phyloP scores from a whole-genome alignment of 2,329 filamentous ascomycete genomes.

The Aspergillus vadensis region DNA sequence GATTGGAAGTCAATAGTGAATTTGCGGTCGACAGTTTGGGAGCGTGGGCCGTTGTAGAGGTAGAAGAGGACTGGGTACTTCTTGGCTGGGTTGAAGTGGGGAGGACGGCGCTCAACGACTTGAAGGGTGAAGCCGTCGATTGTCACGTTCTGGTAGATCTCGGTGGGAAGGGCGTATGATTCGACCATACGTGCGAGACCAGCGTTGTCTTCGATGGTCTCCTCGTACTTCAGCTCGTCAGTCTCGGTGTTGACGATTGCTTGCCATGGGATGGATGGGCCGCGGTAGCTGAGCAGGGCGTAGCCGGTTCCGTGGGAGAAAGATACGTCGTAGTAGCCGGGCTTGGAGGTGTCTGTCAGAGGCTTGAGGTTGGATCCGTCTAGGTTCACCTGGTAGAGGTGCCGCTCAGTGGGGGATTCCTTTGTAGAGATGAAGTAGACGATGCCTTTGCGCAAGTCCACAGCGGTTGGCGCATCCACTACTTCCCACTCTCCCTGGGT shows the following conservation, averaged over 20 bases:
- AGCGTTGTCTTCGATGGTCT: conserved; percentile 76
- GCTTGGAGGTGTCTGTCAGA: conserved; percentile 70
- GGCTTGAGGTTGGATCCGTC: conserved; percentile 73
- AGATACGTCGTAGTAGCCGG: conserved; percentile 78
- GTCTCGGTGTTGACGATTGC: conserved; percentile 83
- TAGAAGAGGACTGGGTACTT: conserved; percentile 94
- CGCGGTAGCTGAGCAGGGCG: conserved; percentile 78
- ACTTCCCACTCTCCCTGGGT: conserved; percentile 94
- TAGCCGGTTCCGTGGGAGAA: conserved; percentile 84
- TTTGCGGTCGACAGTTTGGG: conserved; percentile 77
- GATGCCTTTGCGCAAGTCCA: conserved; percentile 81
- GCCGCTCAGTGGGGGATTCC: conserved; percentile 83
- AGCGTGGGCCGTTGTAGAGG: conserved; percentile 93
- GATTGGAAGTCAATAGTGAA: conserved; percentile 89
- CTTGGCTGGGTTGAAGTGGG: conserved; percentile 80
- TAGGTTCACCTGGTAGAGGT: conserved; percentile 86
- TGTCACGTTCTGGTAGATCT: conserved; percentile 81
- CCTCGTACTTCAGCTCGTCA: conserved; percentile 64
- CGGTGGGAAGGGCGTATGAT: conserved; percentile 77
- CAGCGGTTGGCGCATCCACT: conserved; percentile 75
- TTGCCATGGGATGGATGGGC: conserved; percentile 86
- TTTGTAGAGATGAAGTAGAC: conserved; percentile 91
- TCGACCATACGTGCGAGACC: conserved; percentile 68
- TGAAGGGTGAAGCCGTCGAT: conserved; percentile 75
- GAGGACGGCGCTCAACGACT: conserved; percentile 80